These are phyloP conservation scores for Escovopsis sp. DNA, from an alignment of 2,329 filamentous ascomycete genomes.

Conservation along the genomic window DNA sequence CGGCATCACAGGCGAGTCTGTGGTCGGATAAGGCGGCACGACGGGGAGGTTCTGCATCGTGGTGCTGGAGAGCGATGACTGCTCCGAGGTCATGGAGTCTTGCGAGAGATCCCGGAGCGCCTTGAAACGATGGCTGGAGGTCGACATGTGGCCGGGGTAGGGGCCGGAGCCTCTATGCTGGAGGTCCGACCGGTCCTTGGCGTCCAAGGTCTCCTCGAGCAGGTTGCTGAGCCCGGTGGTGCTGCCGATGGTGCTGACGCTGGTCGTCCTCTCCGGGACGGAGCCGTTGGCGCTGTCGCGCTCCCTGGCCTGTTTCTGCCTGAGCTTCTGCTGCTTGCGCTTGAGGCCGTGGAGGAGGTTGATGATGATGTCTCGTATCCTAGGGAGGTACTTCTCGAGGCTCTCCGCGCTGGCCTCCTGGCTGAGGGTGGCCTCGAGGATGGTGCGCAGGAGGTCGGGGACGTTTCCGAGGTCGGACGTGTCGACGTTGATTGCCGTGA, in stretches of 20 bases:
- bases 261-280: slow-evolving; percentile 36
- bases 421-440: slow-evolving; percentile 88
- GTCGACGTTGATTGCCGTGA: slow-evolving; percentile 92
- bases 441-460: slow-evolving; percentile 74
- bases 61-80: slow-evolving; percentile 56
- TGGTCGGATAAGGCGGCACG: slow-evolving; percentile 53
- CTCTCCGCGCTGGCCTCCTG: slow-evolving; percentile 91
- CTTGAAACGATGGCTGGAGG: slow-evolving; percentile 32
- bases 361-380: slow-evolving; percentile 97
- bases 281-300: slow-evolving; percentile 25
- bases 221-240: slow-evolving; percentile 39
- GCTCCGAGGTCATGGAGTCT: slow-evolving; percentile 36
- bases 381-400: slow-evolving; percentile 81
- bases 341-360: slow-evolving; percentile 91
- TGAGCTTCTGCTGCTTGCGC: slow-evolving; percentile 84
- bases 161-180: slow-evolving; percentile 16
- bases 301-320: slow-evolving; percentile 44
- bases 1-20: slow-evolving; percentile 35
- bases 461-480: slow-evolving; percentile 90
- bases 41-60: slow-evolving; percentile 64
- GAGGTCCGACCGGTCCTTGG: slow-evolving; percentile 29
- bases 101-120: slow-evolving; percentile 36
- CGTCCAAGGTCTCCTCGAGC: slow-evolving; percentile 43
- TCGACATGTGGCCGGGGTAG: slow-evolving; percentile 19
- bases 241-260: slow-evolving; percentile 43